Conservation (phyloP, 2,329 filamentous ascomycete species). For the Phaeosphaeria sp. region DNA sequence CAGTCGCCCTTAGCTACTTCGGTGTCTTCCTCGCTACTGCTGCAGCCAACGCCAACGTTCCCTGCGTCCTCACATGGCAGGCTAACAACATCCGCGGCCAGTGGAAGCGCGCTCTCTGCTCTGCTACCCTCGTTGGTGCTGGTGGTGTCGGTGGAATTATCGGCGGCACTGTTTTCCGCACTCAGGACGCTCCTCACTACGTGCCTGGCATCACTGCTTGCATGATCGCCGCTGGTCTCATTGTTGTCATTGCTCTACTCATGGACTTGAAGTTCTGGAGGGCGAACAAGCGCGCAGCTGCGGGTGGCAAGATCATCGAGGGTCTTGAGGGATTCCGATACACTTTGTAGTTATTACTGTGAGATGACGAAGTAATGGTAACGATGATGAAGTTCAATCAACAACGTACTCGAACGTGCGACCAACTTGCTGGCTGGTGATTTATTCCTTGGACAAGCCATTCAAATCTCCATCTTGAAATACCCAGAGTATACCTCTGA, state of each 20-base stretch:
- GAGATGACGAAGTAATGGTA: neutral
- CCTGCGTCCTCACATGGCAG: constrained; percentile 77
- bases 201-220: constrained; percentile 46
- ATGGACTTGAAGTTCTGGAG: constrained; percentile 41
- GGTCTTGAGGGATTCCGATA: constrained; percentile 41
- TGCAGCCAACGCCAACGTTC: constrained; percentile 78
- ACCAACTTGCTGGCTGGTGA: no score
- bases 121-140: constrained; percentile 75
- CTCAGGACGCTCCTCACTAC: constrained; percentile 48
- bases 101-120: constrained; percentile 84
- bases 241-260: constrained; percentile 41
- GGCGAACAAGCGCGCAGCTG: constrained; percentile 48
- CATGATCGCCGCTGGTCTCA: constrained; percentile 45
- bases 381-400: neutral
- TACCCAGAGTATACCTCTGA: no score
- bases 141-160: constrained; percentile 83
- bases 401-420: no score
- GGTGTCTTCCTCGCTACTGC: constrained; percentile 77
- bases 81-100: constrained; percentile 88
- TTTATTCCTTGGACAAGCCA: no score
- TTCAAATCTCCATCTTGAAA: no score
- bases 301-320: constrained; percentile 51
- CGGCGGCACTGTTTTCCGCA: constrained; percentile 73
- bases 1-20: constrained; percentile 40
- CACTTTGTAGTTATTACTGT: constrained; percentile 22